Base-by-base conservation (phyloP, 2,329 filamentous ascomycete genomes). In the Davidsoniella neocaledoniae region DNA sequence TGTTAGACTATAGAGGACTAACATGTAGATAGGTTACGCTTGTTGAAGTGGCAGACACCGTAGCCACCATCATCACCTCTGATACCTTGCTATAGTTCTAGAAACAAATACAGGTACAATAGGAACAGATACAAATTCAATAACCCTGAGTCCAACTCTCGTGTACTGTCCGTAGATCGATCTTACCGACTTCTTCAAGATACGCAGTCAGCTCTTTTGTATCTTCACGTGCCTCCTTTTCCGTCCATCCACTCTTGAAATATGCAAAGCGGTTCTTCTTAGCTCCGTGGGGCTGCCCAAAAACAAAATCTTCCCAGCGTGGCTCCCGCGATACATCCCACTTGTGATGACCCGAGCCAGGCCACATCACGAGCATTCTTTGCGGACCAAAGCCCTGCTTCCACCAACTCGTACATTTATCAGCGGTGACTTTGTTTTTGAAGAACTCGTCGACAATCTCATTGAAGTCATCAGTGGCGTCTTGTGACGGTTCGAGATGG, bases 381-480 rank as follows among this genome's bases (percentile, higher is more conserved):
- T 46, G 16, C 40, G 26, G 16, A 14, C 43, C 40, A 29, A 12
- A 14, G 5, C 25, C 41, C 41, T 42, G 39, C 46, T 49, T 49
- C 38, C 36, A 52, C 50, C 50, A 52, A 10, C 29, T 38, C 8
- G 33, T 26, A 36, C 50, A 46, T 23, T 16, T 43, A 41, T 49
- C 47, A 3, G 17, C 4, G 4, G 21, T 37, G 6, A 41, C 47
- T 23, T 43, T 43, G 23, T 36, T 39, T 23, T 43, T 17, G 39
- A 50, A 50, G 9, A 44, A 48, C 4, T 7, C 29, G 12, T 21
- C 45, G 4, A 37, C 33, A 2, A 40, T 12, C 12, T 52, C 55
- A 43, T 54, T 43, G 33, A 58, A 58, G 17, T 58, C 57, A 5
- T 53, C 49, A 2, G 48, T 48, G 1, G 56, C 57, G 7, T 51